Evolutionary conservation across 1,284 basidiomycete genomes (phyloP).

Genomic region (Vanrija sp.): DNA sequence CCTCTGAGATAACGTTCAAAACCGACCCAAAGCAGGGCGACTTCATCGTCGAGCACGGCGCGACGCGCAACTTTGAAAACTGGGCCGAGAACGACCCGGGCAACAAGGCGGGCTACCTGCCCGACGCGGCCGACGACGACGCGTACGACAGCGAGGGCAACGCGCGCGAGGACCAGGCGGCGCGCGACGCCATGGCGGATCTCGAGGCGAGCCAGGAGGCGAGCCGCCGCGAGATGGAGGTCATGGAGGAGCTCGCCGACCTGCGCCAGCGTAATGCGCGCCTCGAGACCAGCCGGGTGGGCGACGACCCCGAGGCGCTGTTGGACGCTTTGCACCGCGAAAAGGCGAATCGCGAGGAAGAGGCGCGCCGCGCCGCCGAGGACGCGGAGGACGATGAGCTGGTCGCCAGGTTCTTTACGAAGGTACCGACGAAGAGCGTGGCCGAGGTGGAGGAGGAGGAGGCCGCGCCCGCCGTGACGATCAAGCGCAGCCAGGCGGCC

Average conservation of each 20-base stretch:
- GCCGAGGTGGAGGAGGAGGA: slow-evolving; percentile 1
- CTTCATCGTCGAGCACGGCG: slow-evolving; percentile 86
- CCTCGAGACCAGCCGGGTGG: slow-evolving; percentile 70
- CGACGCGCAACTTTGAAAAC: slow-evolving; percentile 83
- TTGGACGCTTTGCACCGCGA: slow-evolving; percentile 39
- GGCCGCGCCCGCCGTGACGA: slow-evolving; percentile 55
- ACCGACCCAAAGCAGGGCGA: slow-evolving; percentile 98
- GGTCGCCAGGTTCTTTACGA: slow-evolving; percentile 80
- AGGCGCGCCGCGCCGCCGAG: slow-evolving; percentile 52
- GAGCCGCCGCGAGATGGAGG: slow-evolving; percentile 96
- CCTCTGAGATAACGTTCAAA: slow-evolving; percentile 98
- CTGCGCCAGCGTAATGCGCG: slow-evolving; percentile 79
- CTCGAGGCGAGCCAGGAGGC: slow-evolving; percentile 88
- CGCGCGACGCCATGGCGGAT: slow-evolving; percentile 88
- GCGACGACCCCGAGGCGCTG: slow-evolving; percentile 35
- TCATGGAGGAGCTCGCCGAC: slow-evolving; percentile 92
- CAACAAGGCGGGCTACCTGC: slow-evolving; percentile 36
- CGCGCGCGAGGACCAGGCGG: slow-evolving; percentile 39
- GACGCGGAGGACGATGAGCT: slow-evolving; percentile 90
- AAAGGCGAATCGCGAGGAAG: slow-evolving; percentile 54
- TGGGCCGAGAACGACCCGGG: slow-evolving; percentile 37
- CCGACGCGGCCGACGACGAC: slow-evolving; percentile 45
- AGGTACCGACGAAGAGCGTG: slow-evolving; percentile 50
- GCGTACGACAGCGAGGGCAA: slow-evolving; percentile 62
- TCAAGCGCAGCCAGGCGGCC: slow-evolving; percentile 62